These are phyloP conservation scores for Conticribra weissflogii DNA, from an alignment of 108 stramenopile species.

Conservation along the genomic window DNA sequence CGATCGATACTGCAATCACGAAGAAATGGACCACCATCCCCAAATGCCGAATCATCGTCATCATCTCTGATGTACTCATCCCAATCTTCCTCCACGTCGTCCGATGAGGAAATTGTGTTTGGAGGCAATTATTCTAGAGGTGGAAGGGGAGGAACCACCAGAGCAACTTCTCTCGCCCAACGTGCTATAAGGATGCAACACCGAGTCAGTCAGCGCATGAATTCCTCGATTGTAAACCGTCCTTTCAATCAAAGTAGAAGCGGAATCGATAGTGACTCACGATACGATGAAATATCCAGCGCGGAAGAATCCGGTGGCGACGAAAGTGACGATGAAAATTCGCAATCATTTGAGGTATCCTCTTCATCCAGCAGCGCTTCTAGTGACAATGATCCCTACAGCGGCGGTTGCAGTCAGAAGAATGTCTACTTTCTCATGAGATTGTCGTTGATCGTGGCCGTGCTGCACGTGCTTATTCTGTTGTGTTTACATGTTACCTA, in stretches of 20 bases:
- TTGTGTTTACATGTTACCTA: constrained; percentile 50
- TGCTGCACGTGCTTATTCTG: constrained; percentile 39
- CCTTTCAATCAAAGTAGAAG: too few relatives aligned
- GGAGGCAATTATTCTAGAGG: too few relatives aligned
- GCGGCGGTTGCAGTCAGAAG: constrained; percentile 48
- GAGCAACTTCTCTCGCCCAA: too few relatives aligned
- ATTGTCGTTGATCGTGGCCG: constrained; percentile 25
- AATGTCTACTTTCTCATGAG: constrained; percentile 39
- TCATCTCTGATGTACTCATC: background rate
- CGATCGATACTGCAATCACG: background rate
- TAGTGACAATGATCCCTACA: background rate
- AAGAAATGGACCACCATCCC: background rate
- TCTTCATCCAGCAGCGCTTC: background rate
- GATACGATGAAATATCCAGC: constrained; percentile 11
- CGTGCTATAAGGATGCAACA: too few relatives aligned
- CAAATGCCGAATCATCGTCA: background rate
- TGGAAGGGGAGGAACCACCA: too few relatives aligned
- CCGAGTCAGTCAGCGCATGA: too few relatives aligned
- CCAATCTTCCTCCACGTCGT: background rate
- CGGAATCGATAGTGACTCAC: too few relatives aligned
- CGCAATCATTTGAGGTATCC: too few relatives aligned
- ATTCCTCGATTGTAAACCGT: too few relatives aligned
- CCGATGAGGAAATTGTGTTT: background rate
- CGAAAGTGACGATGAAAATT: background rate
- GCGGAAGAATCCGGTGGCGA: background rate